A percentile compares a stretch with the other conserved stretches of the same genome.
Conservation (phyloP, 129 eudicot species). For the Flaveria robusta region DNA sequence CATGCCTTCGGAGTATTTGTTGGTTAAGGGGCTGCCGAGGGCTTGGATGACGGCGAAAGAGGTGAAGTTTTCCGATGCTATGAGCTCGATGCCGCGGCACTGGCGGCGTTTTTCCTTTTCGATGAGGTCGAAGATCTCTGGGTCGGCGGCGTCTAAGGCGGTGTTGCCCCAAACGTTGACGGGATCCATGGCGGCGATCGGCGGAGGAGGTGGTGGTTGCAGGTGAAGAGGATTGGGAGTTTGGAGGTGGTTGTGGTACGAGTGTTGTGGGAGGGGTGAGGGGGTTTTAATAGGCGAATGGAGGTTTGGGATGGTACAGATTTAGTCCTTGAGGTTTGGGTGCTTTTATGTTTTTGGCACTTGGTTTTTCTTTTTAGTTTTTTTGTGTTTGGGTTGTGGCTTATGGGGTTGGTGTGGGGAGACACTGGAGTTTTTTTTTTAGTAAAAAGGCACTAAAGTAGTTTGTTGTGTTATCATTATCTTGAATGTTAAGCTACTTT, state of each 20-base stretch:
- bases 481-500: not conserved
- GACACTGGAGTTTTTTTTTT: slow-evolving; percentile 16
- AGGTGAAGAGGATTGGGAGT: not conserved
- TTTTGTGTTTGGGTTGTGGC: not conserved
- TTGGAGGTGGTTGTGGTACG: slow-evolving; percentile 31
- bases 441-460: not conserved
- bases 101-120: slow-evolving; percentile 93
- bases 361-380: not conserved
- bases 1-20: slow-evolving; percentile 97
- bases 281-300: slow-evolving; percentile 32
- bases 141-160: slow-evolving; percentile 60
- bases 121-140: slow-evolving; percentile 85
- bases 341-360: not conserved
- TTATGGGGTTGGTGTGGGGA: slow-evolving; percentile 5
- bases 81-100: slow-evolving; percentile 88
- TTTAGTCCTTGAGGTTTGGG: not conserved
- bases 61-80: slow-evolving; percentile 97
- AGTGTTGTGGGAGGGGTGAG: slow-evolving; percentile 28
- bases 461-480: not conserved
- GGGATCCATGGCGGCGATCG: slow-evolving; percentile 64
- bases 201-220: not conserved
- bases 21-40: slow-evolving; percentile 81
- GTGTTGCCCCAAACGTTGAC: slow-evolving; percentile 83
- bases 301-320: not conserved
- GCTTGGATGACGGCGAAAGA: slow-evolving; percentile 97